Conservation (phyloP, 441 rosid genomes). For the Jatropha multifida region DNA sequence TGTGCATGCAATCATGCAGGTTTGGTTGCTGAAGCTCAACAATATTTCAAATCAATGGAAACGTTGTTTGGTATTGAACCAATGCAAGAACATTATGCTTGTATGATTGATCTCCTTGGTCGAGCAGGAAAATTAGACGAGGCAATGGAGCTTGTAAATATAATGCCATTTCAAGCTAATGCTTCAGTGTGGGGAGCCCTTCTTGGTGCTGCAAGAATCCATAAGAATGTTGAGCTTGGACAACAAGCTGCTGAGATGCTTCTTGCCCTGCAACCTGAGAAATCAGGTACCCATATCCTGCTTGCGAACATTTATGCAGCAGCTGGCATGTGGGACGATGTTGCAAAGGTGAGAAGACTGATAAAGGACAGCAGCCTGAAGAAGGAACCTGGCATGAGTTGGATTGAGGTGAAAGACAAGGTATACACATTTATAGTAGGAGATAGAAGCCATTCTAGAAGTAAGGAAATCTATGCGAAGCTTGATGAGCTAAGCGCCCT, state of each 20-base stretch:
- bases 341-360: slow-evolving; percentile 49
- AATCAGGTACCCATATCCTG: slow-evolving; percentile 61
- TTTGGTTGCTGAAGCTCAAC: slow-evolving; percentile 53
- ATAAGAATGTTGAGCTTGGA: slow-evolving; percentile 62
- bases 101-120: slow-evolving; percentile 71
- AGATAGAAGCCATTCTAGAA: slow-evolving; percentile 55
- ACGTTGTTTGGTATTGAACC: slow-evolving; percentile 45
- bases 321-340: slow-evolving; percentile 59
- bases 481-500: slow-evolving; percentile 56
- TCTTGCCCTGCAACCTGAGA: slow-evolving; percentile 55
- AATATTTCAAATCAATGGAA: slow-evolving; percentile 52
- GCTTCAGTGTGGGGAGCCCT: slow-evolving; percentile 67
- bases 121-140: slow-evolving; percentile 59
- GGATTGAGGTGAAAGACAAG: slow-evolving; percentile 67
- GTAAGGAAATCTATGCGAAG: slow-evolving; percentile 57
- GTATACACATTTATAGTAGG: slow-evolving; percentile 63
- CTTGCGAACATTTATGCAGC: slow-evolving; percentile 67
- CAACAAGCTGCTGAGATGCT: slow-evolving; percentile 61
- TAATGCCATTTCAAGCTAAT: slow-evolving; percentile 58
- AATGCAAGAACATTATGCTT: slow-evolving; percentile 63
- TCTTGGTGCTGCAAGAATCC: slow-evolving; percentile 69
- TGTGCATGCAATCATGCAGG: slow-evolving; percentile 77
- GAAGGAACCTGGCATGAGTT: slow-evolving; percentile 70
- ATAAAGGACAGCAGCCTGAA: slow-evolving; percentile 60
- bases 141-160: slow-evolving; percentile 53